Evolutionary conservation across 148 eudicot species (phyloP), one percentile per base, ranked within the genome.

Genomic region (Silene latifolia): DNA sequence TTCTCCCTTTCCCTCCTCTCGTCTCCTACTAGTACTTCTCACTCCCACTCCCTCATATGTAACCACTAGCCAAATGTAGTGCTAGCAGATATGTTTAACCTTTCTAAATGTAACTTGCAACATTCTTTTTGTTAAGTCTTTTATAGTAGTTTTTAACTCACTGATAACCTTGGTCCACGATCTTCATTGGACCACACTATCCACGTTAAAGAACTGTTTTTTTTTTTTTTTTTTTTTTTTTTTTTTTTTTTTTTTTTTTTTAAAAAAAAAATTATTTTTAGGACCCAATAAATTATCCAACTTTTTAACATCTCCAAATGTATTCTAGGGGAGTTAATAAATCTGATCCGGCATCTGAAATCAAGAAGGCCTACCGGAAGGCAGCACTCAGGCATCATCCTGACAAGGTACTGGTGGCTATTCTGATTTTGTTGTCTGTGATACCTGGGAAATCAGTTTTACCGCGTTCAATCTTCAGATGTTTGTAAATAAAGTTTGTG

Each of bases 311-410:
- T 76, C 20, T 59, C 27, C 56, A 60, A 60, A 64, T 63, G 18
- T 69, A 82, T 79, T 76, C 27, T 87, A 93, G 98, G 84, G 98
- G 97, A 76, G 74, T 85, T 53, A 92, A 89, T 75, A 83, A 83
- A 75, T 83, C 94, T 27, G 97, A 90, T 71, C 25, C 89, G 47
- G 88, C 84, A 78, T 65, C 97, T 59, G 96, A 92, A 72, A 90
- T 95, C 19, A 95, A 90, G 78, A 95, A 95, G 87, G 98, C 97
- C 67, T 95, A 95, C 80, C 80, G 92, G 68, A 92, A 88, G 85
- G 97, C 98, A 63, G 97, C 97, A n/a, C 91, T 95, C 58, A 85
- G 80, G 74, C 98, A 95, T 87, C 98, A 95, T 80, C 98, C 98
- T 58, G 98, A 95, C 89, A 95, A 95, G 98, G 98, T 95, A 63